Conservation (phyloP, 1,284 basidiomycete species). For the Acaromyces ingoldii region DNA sequence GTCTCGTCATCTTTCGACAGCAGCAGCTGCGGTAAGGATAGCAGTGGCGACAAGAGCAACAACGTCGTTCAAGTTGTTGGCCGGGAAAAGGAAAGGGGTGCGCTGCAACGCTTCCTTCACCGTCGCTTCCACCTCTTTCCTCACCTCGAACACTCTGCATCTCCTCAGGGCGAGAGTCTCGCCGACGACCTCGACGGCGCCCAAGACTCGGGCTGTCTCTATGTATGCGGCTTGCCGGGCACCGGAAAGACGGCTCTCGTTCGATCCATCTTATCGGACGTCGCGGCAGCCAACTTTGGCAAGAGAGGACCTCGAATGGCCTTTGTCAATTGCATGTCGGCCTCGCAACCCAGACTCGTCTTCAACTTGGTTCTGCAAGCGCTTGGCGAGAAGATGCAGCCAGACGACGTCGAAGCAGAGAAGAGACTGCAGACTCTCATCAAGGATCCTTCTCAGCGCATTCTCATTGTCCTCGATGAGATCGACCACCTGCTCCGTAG, state of each 20-base stretch:
- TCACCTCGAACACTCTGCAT: constrained; percentile 10
- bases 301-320: constrained; percentile 30
- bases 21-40: constrained; percentile 22
- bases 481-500: constrained; percentile 52
- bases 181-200: constrained; percentile 30
- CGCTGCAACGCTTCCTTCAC: constrained; percentile 44
- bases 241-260: constrained; percentile 55
- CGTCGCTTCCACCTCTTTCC: constrained; percentile 28
- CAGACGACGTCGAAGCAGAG: constrained; percentile 9
- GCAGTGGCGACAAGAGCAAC: constrained; percentile 3
- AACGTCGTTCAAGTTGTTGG: constrained; percentile 43
- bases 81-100: constrained; percentile 40
- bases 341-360: constrained; percentile 44
- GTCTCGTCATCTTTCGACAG: no score
- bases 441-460: constrained; percentile 7
- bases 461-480: constrained; percentile 53
- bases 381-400: constrained; percentile 15
- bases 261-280: constrained; percentile 43
- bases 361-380: constrained; percentile 33
- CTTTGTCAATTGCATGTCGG: constrained; percentile 53
- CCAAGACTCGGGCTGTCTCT: constrained; percentile 39
- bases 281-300: constrained; percentile 7
- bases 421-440: constrained; percentile 12
- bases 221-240: constrained; percentile 54
- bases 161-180: neutral